Conservation (phyloP, 2,329 filamentous ascomycete genomes). For the Orbilia blumenaviensis region DNA sequence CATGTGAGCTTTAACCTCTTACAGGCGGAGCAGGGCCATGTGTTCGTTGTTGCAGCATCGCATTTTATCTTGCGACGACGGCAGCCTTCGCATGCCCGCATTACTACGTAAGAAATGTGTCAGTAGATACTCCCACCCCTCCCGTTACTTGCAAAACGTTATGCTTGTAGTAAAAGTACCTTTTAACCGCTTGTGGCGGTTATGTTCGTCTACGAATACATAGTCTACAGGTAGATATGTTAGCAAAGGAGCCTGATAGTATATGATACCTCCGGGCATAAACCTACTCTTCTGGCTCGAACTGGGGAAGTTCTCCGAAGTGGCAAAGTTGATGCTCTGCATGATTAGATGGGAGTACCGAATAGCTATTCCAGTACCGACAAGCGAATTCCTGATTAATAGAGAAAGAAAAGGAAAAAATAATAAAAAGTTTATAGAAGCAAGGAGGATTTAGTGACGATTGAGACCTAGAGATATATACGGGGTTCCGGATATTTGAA, state of each 20-base stretch:
- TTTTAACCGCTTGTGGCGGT: conserved; percentile 95
- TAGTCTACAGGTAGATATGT: conserved; percentile 72
- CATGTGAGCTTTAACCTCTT: conserved; percentile 91
- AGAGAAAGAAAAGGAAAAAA: background rate
- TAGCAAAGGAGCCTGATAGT: conserved; percentile 53
- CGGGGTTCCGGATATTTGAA: conserved; percentile 3
- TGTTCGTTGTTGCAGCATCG: conserved; percentile 94
- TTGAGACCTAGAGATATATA: conserved; percentile 7
- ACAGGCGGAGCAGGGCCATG: conserved; percentile 96
- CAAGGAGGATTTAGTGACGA: conserved; percentile 59
- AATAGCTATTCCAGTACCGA: background rate
- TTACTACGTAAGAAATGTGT: conserved; percentile 69
- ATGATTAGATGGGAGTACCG: conserved; percentile 50
- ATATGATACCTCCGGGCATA: background rate
- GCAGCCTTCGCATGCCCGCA: conserved; percentile 96
- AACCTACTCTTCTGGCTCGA: conserved; percentile 46
- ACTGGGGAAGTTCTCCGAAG: conserved; percentile 48
- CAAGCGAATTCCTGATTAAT: conserved; percentile 44
- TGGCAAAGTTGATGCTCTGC: conserved; percentile 57
- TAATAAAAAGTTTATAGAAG: conserved; percentile 57
- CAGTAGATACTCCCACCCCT: background rate
- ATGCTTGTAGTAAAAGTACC: conserved; percentile 64
- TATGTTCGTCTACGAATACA: conserved; percentile 99
- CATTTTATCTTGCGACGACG: conserved; percentile 96
- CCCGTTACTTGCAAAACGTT: no score